Evolutionary conservation across 2,329 filamentous ascomycete genomes (phyloP), one percentile per base, ranked within the genome.

Genomic region (Periconia sp.): DNA sequence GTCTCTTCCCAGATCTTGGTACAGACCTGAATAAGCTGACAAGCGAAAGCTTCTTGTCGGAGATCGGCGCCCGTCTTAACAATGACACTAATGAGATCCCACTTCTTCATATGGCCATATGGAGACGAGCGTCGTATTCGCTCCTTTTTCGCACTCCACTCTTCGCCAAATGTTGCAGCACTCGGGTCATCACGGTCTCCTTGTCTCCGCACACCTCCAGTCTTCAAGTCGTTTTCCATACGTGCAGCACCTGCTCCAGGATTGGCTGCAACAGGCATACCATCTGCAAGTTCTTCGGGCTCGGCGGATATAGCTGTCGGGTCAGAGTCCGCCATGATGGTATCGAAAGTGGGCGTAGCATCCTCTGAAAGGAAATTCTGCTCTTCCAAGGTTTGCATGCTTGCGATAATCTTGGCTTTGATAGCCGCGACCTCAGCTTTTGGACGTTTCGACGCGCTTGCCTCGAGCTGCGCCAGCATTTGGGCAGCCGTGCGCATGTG

Each of bases 161-260:
- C 89, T 70, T 94, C 89, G 45, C 89, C 89, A 69, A 94, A 92
- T 4, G 89, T 89, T 8, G 89, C 89, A 24, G 89, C 89, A 59
- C 88, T 92, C 29, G 89, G 89, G 63, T 94, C 89, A 61, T 94
- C 89, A 25, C 89, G 84, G 66, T 94, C 89, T 23, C 88, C 88
- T 62, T 88, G 87, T 38, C 87, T 82, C 63, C 88, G 86, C 11
- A 94, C 84, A 40, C 89, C 89, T 51, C 88, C 89, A 11, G 89
- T 94, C 74, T 91, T 92, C 68, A 90, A 82, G 65, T 94, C 89
- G 63, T 94, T 94, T 66, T 94, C 89, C 89, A 94, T 94, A 43
- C 89, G 81, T 41, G 88, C 89, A 39, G 87, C 84, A 44, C 89
- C 89, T 8, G 88, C 88, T 44, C 83, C 87, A 11, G 84, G 78